Conservation (phyloP, 345 rosid genomes). For the Triadica sebifera region DNA sequence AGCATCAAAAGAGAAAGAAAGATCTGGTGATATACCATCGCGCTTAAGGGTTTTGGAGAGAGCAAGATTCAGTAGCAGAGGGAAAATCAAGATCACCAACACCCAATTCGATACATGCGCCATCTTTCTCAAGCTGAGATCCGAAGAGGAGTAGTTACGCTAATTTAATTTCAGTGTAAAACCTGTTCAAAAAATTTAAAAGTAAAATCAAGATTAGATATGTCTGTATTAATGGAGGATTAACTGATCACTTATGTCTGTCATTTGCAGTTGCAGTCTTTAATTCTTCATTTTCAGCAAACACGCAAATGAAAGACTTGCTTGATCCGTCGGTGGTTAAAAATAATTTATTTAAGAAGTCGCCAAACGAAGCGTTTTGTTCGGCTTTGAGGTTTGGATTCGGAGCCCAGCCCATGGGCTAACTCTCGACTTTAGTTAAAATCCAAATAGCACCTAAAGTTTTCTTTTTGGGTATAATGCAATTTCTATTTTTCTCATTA, state of each 20-base stretch:
- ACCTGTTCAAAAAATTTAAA: background rate
- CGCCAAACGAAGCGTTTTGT: no score
- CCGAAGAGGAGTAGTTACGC: background rate
- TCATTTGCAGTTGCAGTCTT: background rate
- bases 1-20: background rate
- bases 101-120: slow-evolving; percentile 12
- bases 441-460: no score
- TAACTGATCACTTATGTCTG: background rate
- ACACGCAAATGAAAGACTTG: background rate
- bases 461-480: no score
- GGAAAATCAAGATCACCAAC: slow-evolving; percentile 28
- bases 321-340: slow-evolving; percentile 3
- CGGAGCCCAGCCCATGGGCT: no score
- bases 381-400: no score
- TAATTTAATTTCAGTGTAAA: no score
- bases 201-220: background rate
- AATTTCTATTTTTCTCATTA: no score
- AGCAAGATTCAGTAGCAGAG: slow-evolving; percentile 32
- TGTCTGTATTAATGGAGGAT: background rate
- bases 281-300: background rate
- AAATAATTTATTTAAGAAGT: no score
- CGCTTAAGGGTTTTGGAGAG: slow-evolving; percentile 63
- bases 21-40: slow-evolving; percentile 23
- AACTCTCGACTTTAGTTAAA: no score
- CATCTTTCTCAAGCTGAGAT: slow-evolving; percentile 7